Evolutionary conservation across 2,329 filamentous ascomycete species (phyloP), one percentile per base, ranked within the genome.

Genomic region (Alternaria sp.): DNA sequence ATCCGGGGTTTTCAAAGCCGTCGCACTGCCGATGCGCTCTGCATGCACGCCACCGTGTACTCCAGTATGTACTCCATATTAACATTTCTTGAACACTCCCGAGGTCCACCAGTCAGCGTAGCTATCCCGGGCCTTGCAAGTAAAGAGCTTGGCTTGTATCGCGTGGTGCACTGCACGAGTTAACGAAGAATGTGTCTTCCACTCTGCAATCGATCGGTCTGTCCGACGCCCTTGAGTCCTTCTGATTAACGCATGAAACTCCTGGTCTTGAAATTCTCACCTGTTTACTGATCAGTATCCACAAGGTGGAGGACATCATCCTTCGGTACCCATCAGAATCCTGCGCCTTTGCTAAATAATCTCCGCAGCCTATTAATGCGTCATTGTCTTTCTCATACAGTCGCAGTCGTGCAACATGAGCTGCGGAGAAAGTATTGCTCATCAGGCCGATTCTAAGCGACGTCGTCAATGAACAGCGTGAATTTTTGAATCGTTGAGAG

Each of bases 31-130:
- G 32, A 44, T 32, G 52, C 52, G 11, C 21, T 17, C 46, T 57
- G 59, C 30, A 57, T 46, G 36, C 54, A 50, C 23, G 45, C 54
- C 32, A 61, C 25, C n/a, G 26, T 43, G 25, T 19, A 60, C 51
- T 40, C 28, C 23, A 30, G 17, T 11, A 61, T 45, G 59, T 47
- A 61, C 45, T 46, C 54, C 50, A 51, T 46, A n/a, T 57, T 28
- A 36, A 28, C 57, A 23, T 36, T 9, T 17, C 2, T 28, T 17
- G 12, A 47, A 44, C 59, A 50, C 30, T 57, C 30, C 30, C 30
- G 30, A 32, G 30, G 30, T 32, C 45, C 59, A 51, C 59, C 45
- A 61, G 44, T 57, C 30, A 46, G n/a, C 4, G 36, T 57, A 25
- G 32, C 15, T 15, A 19, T n/a, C 25, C 12, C 30, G n/a, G 25